phyloP scores from a whole-genome alignment of 2,329 filamentous ascomycete species.

The Xylaria sp. region DNA sequence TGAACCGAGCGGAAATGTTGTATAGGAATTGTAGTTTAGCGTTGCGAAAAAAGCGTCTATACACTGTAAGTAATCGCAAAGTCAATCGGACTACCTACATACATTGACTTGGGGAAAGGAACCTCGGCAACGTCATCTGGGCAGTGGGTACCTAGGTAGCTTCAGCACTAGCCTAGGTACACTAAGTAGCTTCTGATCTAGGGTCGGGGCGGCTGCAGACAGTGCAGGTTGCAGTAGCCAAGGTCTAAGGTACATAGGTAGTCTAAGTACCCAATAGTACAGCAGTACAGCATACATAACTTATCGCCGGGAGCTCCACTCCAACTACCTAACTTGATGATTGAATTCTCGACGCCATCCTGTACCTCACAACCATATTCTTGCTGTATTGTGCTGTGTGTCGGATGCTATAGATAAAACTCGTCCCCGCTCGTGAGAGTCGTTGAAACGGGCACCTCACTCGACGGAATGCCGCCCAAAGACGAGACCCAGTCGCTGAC shows the following conservation, averaged over 20 bases:
- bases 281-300: too few species aligned
- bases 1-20: not conserved
- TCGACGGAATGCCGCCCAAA: conserved; percentile 50
- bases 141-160: not conserved
- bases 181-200: not conserved
- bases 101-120: not conserved
- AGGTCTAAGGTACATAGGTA: not conserved
- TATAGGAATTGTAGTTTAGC: not conserved
- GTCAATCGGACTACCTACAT: not conserved
- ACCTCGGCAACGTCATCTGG: conserved; percentile 24
- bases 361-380: too few species aligned
- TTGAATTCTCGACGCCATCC: not conserved
- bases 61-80: not conserved
- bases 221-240: not conserved
- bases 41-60: not conserved
- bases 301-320: too few species aligned
- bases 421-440: too few species aligned
- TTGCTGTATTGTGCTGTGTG: too few species aligned
- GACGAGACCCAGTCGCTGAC: conserved; percentile 57
- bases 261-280: not conserved
- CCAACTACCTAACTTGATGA: too few species aligned
- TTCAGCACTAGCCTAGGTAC: too few species aligned
- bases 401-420: too few species aligned
- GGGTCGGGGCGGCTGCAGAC: not conserved
- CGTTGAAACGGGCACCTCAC: too few species aligned